Base-by-base conservation (phyloP, 805 yeast genomes). In the Zygoascus flipseniorum region DNA sequence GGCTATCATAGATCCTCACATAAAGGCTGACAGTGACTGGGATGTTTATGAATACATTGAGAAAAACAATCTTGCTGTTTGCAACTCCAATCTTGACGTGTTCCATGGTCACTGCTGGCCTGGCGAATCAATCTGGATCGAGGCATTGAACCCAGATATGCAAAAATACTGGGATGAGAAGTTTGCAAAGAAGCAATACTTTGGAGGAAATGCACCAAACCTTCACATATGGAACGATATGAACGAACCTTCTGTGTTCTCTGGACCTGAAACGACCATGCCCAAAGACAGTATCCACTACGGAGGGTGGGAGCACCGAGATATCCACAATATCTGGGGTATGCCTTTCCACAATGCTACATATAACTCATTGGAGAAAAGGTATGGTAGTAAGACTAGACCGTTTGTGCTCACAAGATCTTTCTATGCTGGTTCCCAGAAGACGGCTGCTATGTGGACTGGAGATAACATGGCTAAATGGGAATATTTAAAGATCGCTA, bases 21-120 rank as follows among this genome's bases (percentile, higher is more conserved):
- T 93, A 50, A 90, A 89, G 65, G 74, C 74, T 0, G 45, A 35
- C 2, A 44, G 51, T 1, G 83, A 77, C 8, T 90, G 90, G 67
- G 70, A 71, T 14, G 79, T 88, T 1, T 84, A 89, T 62, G 76
- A 84, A 1, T 65, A 59, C 1, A 65, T 88, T 23, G 68, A 66
- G 6, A 60, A 72, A 13, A 62, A 74, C 8, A 63, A 69, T 5
- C 63, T 79, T 8, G 80, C 79, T 0, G 73, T 89, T 19, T 67
- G 72, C 56, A 71, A 78, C 48, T 66, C 69, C 19, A 58, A 66
- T 1, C 83, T 81, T 26, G 65, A 73, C 1, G 69, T 79, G 1
- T 90, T 74, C 66, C 74, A 79, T 49, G 98, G 97, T 2, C 95
- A 89, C 67, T 93, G 98, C 69, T 93, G 99, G 99, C 97, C 99